Conservation (phyloP, 345 rosid species). For the Salix purpurea region DNA sequence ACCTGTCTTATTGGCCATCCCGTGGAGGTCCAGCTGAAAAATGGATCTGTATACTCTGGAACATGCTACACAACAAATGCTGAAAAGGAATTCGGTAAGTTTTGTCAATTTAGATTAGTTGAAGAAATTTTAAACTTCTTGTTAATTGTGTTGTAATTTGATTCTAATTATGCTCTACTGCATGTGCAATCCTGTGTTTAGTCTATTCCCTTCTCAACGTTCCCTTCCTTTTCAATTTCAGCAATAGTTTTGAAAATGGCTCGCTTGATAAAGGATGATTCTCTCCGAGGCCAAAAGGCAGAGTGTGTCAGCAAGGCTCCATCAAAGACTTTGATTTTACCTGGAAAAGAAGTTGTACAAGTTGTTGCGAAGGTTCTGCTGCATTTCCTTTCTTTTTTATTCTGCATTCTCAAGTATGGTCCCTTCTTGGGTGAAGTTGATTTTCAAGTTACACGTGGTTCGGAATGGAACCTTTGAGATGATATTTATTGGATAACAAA, state of each 20-base stretch:
- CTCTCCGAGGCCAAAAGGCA: conserved; percentile 48
- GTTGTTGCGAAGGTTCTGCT: conserved; percentile 77
- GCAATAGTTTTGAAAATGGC: conserved; percentile 91
- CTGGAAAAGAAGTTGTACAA: conserved; percentile 84
- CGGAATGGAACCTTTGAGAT: neutral
- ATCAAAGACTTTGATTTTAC: conserved; percentile 58
- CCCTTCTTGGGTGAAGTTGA: conserved; percentile 5
- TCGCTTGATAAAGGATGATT: conserved; percentile 61
- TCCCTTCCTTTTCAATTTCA: conserved; percentile 31
- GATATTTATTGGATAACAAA: neutral
- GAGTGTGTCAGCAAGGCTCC: conserved; percentile 68
- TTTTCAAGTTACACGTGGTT: neutral
- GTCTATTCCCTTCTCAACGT: conserved; percentile 13
- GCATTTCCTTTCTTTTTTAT: conserved; percentile 11
- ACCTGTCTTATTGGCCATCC: conserved; percentile 71
- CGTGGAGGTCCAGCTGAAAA: conserved; percentile 86
- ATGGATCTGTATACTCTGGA: conserved; percentile 82
- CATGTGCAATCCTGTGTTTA: neutral
- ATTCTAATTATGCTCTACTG: neutral
- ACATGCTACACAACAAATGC: conserved; percentile 71
- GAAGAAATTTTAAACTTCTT: neutral
- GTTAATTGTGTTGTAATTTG: conserved; percentile 4
- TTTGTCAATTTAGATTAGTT: conserved; percentile 19
- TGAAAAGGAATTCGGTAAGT: conserved; percentile 78
- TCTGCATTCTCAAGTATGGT: conserved; percentile 7